A percentile compares a stretch with the other conserved stretches of the same genome.
These are phyloP conservation scores for Lachancea quebecensis DNA, from an alignment of 805 yeast genomes.

Conservation along the genomic window DNA sequence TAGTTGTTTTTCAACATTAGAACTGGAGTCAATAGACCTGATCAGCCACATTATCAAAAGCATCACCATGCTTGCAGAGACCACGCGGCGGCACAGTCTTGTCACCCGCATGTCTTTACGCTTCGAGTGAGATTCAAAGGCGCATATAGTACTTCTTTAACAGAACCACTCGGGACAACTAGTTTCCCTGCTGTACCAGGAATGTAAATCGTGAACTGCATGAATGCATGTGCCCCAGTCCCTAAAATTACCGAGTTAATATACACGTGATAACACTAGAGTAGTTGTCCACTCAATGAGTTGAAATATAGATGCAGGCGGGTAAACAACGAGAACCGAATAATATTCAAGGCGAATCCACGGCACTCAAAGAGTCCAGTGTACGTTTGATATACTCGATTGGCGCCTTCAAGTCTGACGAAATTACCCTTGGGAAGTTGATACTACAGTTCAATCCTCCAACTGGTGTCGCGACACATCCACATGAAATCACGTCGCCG, in stretches of 20 bases:
- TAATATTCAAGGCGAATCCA: not conserved
- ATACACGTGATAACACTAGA: too few species aligned
- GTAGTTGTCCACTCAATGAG: too few species aligned
- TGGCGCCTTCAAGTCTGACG: not conserved
- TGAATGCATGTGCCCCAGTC: too few species aligned
- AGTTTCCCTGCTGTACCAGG: too few species aligned
- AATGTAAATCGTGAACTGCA: too few species aligned
- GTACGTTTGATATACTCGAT: not conserved
- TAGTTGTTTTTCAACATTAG: not conserved
- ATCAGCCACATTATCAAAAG: not conserved
- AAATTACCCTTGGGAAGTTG: conserved; percentile 16
- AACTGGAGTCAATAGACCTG: not conserved
- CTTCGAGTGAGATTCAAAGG: not conserved
- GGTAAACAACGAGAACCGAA: not conserved
- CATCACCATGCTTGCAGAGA: not conserved
- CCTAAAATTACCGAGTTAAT: too few species aligned
- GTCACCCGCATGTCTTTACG: not conserved
- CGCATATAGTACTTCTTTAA: not conserved
- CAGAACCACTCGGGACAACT: too few species aligned
- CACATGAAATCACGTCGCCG: conserved; percentile 18
- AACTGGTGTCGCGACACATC: conserved; percentile 17
- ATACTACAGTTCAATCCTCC: conserved; percentile 25
- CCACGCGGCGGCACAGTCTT: not conserved
- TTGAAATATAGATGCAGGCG: too few species aligned
- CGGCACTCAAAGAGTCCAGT: not conserved